Percentiles rank a stretch among this genome's conserved stretches.
Evolutionary conservation across 768 basidiomycete species (phyloP).

Genomic region (Lactifluus pinguis): DNA sequence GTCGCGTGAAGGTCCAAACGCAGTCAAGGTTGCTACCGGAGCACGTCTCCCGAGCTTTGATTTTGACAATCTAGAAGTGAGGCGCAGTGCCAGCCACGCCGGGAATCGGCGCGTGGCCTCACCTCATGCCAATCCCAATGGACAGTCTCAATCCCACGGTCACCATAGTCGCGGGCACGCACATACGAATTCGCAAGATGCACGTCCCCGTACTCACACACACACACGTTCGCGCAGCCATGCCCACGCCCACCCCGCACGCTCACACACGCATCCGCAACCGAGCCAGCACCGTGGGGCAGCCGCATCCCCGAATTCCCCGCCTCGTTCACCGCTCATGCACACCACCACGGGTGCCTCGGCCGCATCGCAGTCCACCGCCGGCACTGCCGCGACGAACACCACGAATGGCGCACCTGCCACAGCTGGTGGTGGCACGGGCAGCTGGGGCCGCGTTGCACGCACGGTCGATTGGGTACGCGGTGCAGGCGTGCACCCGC

Average conservation of each 20-base stretch:
- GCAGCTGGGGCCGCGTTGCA: conserved; percentile 13
- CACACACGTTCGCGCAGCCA: conserved; percentile 8
- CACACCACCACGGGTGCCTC: conserved; percentile 7
- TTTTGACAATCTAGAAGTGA: conserved; percentile 6
- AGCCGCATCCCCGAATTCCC: background rate
- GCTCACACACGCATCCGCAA: conserved; percentile 15
- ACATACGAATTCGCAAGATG: background rate
- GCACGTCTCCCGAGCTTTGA: conserved; percentile 11
- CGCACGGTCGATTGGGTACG: conserved; percentile 17
- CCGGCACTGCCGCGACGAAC: conserved; percentile 6
- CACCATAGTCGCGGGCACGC: conserved; percentile 2
- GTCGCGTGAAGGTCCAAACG: conserved; percentile 13
- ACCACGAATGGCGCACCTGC: background rate
- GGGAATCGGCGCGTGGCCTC: conserved; percentile 2
- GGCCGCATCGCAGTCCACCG: conserved; percentile 16
- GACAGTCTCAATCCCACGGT: background rate
- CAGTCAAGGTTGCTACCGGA: background rate
- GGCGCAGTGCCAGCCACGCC: conserved; percentile 12
- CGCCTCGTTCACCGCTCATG: conserved; percentile 1
- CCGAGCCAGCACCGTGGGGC: background rate
- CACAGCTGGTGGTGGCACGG: background rate
- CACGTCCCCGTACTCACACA: conserved; percentile 3
- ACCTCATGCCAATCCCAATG: background rate
- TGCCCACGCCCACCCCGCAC: conserved; percentile 1
- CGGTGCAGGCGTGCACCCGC: conserved; percentile 17